Evolutionary conservation across 768 basidiomycete species (phyloP).

Genomic region (Lepiota brunneoincarnata): DNA sequence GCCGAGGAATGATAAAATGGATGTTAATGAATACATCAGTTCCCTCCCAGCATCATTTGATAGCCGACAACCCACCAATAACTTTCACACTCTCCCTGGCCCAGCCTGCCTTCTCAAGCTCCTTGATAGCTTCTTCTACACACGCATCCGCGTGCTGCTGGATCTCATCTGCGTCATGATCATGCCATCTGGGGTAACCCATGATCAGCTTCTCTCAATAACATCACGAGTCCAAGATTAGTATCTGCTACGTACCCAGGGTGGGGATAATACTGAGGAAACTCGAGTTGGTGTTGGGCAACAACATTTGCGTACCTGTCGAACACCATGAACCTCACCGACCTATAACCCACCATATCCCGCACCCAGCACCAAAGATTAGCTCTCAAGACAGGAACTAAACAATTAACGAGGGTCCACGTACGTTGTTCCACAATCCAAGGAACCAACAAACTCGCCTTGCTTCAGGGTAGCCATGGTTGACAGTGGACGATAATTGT

Average conservation of each 20-base stretch:
- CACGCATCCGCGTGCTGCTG: conserved; percentile 71
- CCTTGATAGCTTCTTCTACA: conserved; percentile 67
- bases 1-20: conserved; percentile 18
- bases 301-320: conserved; percentile 85
- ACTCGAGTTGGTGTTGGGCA: conserved; percentile 88
- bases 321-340: conserved; percentile 90
- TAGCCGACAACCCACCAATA: conserved; percentile 65
- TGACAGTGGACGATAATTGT: neutral
- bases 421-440: conserved; percentile 95
- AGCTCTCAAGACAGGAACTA: neutral
- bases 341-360: conserved; percentile 41
- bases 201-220: neutral
- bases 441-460: conserved; percentile 85
- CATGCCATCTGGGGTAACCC: conserved; percentile 73
- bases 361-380: neutral
- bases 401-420: neutral
- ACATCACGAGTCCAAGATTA: neutral
- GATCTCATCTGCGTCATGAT: conserved; percentile 87
- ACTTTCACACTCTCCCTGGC: conserved; percentile 80
- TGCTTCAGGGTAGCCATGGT: conserved; percentile 40
- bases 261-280: conserved; percentile 89
- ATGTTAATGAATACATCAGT: conserved; percentile 5
- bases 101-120: conserved; percentile 77
- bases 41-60: neutral
- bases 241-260: conserved; percentile 56